phyloP scores from a whole-genome alignment of 192 early-diverging fungal genomes.

The Cladochytrium replicatum region DNA sequence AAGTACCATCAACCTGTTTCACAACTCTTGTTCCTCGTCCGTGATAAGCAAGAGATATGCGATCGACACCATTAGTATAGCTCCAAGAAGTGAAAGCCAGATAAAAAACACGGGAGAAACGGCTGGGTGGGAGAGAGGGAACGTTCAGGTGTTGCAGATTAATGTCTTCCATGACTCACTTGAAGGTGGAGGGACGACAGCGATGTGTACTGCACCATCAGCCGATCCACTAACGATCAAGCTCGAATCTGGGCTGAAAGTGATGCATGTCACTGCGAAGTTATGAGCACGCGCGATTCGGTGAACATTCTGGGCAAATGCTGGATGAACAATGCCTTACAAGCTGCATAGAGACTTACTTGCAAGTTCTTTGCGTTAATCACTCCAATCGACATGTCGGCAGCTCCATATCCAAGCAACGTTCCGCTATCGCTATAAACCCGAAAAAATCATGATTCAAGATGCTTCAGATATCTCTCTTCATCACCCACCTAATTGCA shows the following conservation, averaged over 20 bases:
- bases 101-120: too few relatives aligned
- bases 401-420: constrained; percentile 59
- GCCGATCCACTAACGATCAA: constrained; percentile 70
- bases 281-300: constrained; percentile 60
- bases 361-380: constrained; percentile 48
- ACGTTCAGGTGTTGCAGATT: too few relatives aligned
- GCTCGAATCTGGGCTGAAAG: constrained; percentile 53
- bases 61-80: too few relatives aligned
- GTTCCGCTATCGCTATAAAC: constrained; percentile 52
- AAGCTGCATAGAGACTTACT: constrained; percentile 17
- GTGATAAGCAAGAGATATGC: too few relatives aligned
- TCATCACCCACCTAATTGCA: constrained; percentile 42
- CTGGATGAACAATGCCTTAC: background rate
- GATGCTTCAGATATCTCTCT: too few relatives aligned
- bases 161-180: too few relatives aligned
- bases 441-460: constrained; percentile 4
- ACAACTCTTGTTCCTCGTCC: too few relatives aligned
- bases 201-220: constrained; percentile 48
- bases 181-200: background rate
- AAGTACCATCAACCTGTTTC: too few relatives aligned
- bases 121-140: too few relatives aligned
- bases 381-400: constrained; percentile 62
- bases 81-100: too few relatives aligned
- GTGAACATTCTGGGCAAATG: constrained; percentile 30
- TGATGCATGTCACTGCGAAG: constrained; percentile 68